Conservation (phyloP, 75 land plant genomes). For the Larix kaempferi region DNA sequence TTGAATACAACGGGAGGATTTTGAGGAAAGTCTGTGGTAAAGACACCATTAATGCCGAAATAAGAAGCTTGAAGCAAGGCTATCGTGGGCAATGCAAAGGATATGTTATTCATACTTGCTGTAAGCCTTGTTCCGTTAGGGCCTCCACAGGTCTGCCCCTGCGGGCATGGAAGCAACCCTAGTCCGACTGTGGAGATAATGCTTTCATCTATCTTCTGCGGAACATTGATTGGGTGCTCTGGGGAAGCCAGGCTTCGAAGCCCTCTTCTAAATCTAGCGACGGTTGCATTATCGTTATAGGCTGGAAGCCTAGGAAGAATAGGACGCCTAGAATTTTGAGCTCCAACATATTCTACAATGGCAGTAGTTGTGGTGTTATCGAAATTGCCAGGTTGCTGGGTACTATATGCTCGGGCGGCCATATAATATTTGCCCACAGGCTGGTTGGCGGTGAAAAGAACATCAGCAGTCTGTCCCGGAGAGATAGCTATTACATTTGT, state of each 20-base stretch:
- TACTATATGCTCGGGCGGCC: constrained; percentile 47
- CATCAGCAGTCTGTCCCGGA: constrained; percentile 73
- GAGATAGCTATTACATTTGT: constrained; percentile 41
- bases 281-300: constrained; percentile 54
- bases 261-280: constrained; percentile 25
- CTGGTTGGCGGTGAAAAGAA: constrained; percentile 39
- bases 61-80: constrained; percentile 55
- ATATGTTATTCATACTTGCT: constrained; percentile 81
- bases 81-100: constrained; percentile 56
- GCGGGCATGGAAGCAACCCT: constrained; percentile 40
- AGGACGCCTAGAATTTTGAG: not conserved
- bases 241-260: constrained; percentile 29
- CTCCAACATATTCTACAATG: constrained; percentile 23
- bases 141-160: constrained; percentile 40
- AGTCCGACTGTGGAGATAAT: constrained; percentile 73
- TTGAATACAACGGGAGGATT: constrained; percentile 49
- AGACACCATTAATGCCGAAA: constrained; percentile 37
- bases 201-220: constrained; percentile 30
- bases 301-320: constrained; percentile 47
- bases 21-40: constrained; percentile 62
- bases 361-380: constrained; percentile 1
- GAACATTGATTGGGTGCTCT: constrained; percentile 24
- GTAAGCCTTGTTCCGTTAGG: constrained; percentile 49
- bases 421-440: constrained; percentile 43
- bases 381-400: constrained; percentile 25